Evolutionary conservation across 345 rosid genomes (phyloP), one percentile per base, ranked within the genome.

Genomic region (Leavenworthia alabamica): DNA sequence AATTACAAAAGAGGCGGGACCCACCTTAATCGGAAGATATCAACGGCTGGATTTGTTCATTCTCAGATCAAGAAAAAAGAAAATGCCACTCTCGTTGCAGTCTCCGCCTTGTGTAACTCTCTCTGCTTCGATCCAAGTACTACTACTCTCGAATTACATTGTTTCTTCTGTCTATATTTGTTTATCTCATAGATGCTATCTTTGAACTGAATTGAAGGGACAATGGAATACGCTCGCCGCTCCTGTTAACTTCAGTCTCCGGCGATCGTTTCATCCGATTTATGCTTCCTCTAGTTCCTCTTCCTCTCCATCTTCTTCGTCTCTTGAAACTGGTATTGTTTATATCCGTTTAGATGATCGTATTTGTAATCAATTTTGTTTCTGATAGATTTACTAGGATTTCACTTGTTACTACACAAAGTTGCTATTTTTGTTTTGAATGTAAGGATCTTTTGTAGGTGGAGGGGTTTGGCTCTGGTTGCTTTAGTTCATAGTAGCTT

Each of bases 71-170:
- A 2, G 4, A 24, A 1, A 24, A 22, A 58, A 80, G 26, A 57
- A 26, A 64, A 86, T 87, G 97, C 26, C 83, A 66, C 52, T 84
- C 75, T 58, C 92, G 75, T 83, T 91, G 96, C 88, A 73, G 75
- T 75, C 88, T 91, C 88, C 98, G 84, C 79, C 83, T 24, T 75
- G 79, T 59, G 27, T 74, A 15, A 60, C 81, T 75, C 76, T 77
- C 75, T 72, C 83, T 47, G 77, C 85, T 33, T 70, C 69, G 50
- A 58, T 79, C 39, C 80, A 53, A 50, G 88, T 74, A 66, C 60
- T 74, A 62, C 63, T 13, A 17, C 7, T 17, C 51, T 56, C 27
- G 14, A 40, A 35, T 36, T 15, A 28, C 47, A 42, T 41, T 68
- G 47, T 62, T 29, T 27, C 4, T 13, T 26, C 11, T 1, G 0